Conservation (phyloP, 208 protist genomes). For the Phytomonas francai region DNA sequence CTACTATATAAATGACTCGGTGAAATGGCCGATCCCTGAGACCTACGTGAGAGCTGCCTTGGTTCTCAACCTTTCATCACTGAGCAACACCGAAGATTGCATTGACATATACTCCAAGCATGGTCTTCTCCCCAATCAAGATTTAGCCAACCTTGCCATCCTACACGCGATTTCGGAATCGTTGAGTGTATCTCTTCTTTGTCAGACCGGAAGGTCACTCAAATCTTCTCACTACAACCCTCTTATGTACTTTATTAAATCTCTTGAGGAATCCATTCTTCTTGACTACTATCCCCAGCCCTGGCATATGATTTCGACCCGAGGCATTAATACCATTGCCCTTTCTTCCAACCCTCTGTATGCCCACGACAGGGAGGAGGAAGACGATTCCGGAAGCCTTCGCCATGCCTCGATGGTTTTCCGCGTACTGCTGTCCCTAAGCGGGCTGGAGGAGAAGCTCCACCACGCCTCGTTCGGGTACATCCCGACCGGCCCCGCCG, state of each 20-base stretch:
- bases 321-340: conserved; percentile 45
- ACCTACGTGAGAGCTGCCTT: conserved; percentile 41
- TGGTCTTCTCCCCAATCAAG: conserved; percentile 64
- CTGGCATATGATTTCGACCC: conserved; percentile 32
- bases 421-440: conserved; percentile 38
- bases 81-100: conserved; percentile 34
- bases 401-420: conserved; percentile 12
- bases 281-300: conserved; percentile 21
- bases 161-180: conserved; percentile 1
- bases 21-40: conserved; percentile 43
- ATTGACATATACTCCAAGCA: conserved; percentile 40
- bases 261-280: conserved; percentile 21
- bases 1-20: conserved; percentile 42
- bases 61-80: conserved; percentile 53
- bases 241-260: conserved; percentile 18
- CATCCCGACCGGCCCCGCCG: conserved; percentile 24
- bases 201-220: conserved; percentile 17
- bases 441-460: conserved; percentile 54
- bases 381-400: conserved; percentile 4
- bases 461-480: conserved; percentile 67
- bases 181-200: conserved; percentile 25
- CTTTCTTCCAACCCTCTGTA: conserved; percentile 24
- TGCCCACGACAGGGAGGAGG: background rate
- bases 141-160: conserved; percentile 37
- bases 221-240: background rate